Percentiles rank a stretch among this genome's conserved stretches.
phyloP scores from a whole-genome alignment of 129 eudicot species.

The Tagetes erecta region DNA sequence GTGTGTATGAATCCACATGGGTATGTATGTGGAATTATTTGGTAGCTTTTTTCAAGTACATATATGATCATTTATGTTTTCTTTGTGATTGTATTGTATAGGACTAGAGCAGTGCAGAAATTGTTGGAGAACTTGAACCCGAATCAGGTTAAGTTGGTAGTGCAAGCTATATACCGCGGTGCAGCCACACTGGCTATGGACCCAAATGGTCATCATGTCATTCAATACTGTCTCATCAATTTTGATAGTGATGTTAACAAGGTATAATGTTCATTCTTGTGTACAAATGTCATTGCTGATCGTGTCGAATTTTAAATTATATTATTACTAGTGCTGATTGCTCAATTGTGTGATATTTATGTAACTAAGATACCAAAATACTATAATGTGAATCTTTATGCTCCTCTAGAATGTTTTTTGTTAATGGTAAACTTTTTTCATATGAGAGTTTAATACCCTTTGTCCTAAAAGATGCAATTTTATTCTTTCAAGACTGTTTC shows the following conservation, averaged over 20 bases:
- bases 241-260: conserved; percentile 49
- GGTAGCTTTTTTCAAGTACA: not conserved
- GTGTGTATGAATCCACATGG: conserved; percentile 60
- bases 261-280: conserved; percentile 37
- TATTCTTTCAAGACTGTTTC: conserved; percentile 12
- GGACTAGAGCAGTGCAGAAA: conserved; percentile 56
- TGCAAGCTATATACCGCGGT: conserved; percentile 51
- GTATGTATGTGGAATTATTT: conserved; percentile 36
- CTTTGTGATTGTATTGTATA: conserved; percentile 21
- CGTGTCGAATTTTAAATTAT: not conserved
- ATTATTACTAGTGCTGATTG: not conserved
- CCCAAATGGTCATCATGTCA: conserved; percentile 65
- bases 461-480: not conserved
- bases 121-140: conserved; percentile 57
- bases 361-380: not conserved
- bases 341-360: not conserved
- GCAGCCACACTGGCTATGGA: conserved; percentile 52
- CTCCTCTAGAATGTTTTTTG: not conserved
- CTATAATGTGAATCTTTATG: not conserved
- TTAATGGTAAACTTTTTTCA: not conserved
- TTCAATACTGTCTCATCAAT: conserved; percentile 51
- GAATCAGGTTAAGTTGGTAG: conserved; percentile 38
- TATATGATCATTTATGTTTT: conserved; percentile 12
- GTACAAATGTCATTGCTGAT: not conserved
- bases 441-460: not conserved